phyloP scores from a whole-genome alignment of 495 filamentous ascomycete genomes.

The Venustampulla echinocandica region DNA sequence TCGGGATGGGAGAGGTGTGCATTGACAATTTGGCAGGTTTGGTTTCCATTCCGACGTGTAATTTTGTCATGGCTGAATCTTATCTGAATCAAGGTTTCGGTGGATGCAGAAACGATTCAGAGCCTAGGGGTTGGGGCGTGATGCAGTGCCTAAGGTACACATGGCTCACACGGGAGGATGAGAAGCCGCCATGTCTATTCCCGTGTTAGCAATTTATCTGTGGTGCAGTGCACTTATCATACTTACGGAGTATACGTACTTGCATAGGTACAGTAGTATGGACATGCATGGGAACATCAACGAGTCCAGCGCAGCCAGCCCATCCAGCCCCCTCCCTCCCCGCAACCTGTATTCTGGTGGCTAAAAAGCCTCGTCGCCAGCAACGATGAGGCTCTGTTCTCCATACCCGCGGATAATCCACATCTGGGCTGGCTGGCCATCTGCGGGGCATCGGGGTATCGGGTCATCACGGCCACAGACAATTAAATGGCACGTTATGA shows the following conservation, averaged over 20 bases:
- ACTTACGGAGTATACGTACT: not conserved
- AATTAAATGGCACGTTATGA: too few relatives aligned
- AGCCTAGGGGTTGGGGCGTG: not conserved
- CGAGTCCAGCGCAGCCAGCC: too few relatives aligned
- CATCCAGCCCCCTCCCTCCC: too few relatives aligned
- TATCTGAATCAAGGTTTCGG: conserved; percentile 12
- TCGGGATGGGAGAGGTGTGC: too few relatives aligned
- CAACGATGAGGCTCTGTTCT: not conserved
- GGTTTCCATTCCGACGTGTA: too few relatives aligned
- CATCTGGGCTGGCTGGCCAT: not conserved
- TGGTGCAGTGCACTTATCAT: not conserved
- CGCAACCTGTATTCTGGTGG: too few relatives aligned
- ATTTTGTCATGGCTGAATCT: conserved; percentile 19
- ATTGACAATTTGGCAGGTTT: too few relatives aligned
- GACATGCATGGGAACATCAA: not conserved
- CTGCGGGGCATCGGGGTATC: not conserved
- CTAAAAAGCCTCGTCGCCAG: not conserved
- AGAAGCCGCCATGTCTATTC: not conserved
- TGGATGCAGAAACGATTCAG: not conserved
- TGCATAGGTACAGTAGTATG: not conserved
- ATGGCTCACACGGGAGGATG: not conserved
- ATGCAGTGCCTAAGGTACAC: not conserved
- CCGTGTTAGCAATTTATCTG: conserved; percentile 1
- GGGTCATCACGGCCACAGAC: not conserved
- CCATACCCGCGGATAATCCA: not conserved